Conservation (phyloP, 2,329 filamentous ascomycete genomes). For the Arthrinium phaeospermum region DNA sequence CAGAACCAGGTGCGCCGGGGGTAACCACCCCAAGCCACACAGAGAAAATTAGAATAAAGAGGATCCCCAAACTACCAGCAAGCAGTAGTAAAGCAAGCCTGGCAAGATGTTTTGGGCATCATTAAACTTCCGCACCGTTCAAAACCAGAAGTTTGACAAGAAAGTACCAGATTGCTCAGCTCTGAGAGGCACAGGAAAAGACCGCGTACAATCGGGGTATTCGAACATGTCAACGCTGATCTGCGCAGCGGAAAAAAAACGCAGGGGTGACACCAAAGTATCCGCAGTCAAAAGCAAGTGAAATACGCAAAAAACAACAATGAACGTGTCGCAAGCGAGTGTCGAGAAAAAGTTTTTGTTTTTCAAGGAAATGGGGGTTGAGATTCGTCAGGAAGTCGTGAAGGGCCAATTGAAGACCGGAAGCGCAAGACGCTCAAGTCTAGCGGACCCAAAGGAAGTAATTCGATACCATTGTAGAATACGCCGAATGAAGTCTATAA, state of each 20-base stretch:
- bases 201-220: slow-evolving; percentile 18
- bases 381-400: slow-evolving; percentile 37
- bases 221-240: slow-evolving; percentile 18
- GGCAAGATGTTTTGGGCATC: neutral
- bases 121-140: slow-evolving; percentile 11
- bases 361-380: slow-evolving; percentile 33
- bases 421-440: neutral
- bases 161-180: slow-evolving; percentile 21
- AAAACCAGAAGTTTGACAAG: slow-evolving; percentile 15
- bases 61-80: slow-evolving; percentile 4
- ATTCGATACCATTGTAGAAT: slow-evolving; percentile 13
- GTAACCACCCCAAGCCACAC: neutral
- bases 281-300: neutral
- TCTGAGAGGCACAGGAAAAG: slow-evolving; percentile 1
- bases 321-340: slow-evolving; percentile 38
- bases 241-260: slow-evolving; percentile 22
- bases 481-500: slow-evolving; percentile 8
- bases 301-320: slow-evolving; percentile 21
- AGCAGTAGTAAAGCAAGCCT: neutral
- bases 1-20: neutral
- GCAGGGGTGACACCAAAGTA: slow-evolving; percentile 31
- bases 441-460: neutral
- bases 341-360: slow-evolving; percentile 40
- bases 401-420: slow-evolving; percentile 21
- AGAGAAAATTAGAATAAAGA: slow-evolving; percentile 3